Conservation (phyloP, 768 basidiomycete genomes). For the Lactifluus rugatus region DNA sequence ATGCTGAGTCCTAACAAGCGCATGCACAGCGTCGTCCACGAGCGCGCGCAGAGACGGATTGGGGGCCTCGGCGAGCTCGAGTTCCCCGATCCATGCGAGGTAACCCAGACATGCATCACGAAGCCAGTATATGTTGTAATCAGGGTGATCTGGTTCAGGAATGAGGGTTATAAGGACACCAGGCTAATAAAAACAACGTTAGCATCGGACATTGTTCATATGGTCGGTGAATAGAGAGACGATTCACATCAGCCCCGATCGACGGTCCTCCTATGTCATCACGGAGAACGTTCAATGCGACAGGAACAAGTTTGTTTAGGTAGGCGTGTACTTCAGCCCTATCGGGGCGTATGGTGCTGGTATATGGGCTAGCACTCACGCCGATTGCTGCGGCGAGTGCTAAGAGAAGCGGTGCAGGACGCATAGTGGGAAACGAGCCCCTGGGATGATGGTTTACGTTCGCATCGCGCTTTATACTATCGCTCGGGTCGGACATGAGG, state of each 20-base stretch:
- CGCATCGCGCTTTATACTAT: not conserved
- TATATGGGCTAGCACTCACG: not conserved
- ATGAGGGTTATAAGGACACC: conserved; percentile 1
- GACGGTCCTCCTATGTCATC: not conserved
- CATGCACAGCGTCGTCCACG: conserved; percentile 6
- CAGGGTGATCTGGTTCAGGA: conserved; percentile 1
- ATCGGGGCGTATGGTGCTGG: not conserved
- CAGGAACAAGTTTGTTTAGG: not conserved
- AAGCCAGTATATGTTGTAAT: conserved; percentile 7
- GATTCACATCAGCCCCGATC: conserved; percentile 5
- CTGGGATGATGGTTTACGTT: not conserved
- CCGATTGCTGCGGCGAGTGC: not conserved
- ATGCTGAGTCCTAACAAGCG: conserved; percentile 6
- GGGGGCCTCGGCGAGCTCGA: not conserved
- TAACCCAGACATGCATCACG: conserved; percentile 7
- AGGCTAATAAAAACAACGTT: not conserved
- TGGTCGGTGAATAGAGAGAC: not conserved
- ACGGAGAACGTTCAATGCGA: not conserved
- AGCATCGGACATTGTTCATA: not conserved
- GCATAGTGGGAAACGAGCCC: not conserved
- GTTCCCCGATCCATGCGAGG: conserved; percentile 1
- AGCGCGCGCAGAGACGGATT: not conserved
- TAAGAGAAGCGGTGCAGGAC: not conserved
- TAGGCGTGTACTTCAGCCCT: not conserved
- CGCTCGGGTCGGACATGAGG: not conserved